These are phyloP conservation scores for Triticum timopheevii DNA, from an alignment of 176 grass and related monocot species.

Conservation along the genomic window DNA sequence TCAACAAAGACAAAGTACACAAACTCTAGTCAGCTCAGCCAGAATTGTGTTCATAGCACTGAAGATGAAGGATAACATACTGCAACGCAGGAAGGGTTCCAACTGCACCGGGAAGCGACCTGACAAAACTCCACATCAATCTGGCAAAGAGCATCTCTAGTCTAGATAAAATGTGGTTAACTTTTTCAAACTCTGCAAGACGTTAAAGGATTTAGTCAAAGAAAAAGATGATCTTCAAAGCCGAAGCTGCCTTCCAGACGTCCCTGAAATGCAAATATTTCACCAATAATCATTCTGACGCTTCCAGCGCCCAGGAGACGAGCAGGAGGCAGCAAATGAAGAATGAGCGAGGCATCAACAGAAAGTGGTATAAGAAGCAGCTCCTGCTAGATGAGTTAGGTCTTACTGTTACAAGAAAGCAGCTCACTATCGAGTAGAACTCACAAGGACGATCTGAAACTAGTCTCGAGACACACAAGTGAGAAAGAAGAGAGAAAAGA, in stretches of 20 bases:
- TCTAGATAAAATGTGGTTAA: no score
- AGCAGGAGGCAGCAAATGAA: background rate
- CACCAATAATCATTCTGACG: background rate
- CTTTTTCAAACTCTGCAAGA: background rate
- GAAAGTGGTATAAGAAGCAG: conserved; percentile 26
- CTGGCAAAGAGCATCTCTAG: no score
- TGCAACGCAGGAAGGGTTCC: no score
- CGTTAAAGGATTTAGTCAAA: background rate
- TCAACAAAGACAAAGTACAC: no score
- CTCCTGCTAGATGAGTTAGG: conserved; percentile 43
- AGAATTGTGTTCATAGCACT: no score
- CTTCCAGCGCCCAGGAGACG: background rate
- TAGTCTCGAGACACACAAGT: conserved; percentile 23
- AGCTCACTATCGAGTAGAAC: conserved; percentile 48
- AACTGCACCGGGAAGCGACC: no score
- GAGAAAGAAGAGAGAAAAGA: background rate
- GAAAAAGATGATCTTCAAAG: background rate
- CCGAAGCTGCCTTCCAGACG: background rate
- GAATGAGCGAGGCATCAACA: conserved; percentile 6
- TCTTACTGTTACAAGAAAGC: conserved; percentile 44
- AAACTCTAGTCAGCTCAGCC: no score
- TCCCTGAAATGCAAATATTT: background rate
- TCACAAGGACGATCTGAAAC: conserved; percentile 14
- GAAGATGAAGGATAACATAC: no score
- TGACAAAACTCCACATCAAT: no score